Evolutionary conservation across 371 early-diverging fungal species (phyloP).

Genomic region (Thermomucor indicae-seudaticae): DNA sequence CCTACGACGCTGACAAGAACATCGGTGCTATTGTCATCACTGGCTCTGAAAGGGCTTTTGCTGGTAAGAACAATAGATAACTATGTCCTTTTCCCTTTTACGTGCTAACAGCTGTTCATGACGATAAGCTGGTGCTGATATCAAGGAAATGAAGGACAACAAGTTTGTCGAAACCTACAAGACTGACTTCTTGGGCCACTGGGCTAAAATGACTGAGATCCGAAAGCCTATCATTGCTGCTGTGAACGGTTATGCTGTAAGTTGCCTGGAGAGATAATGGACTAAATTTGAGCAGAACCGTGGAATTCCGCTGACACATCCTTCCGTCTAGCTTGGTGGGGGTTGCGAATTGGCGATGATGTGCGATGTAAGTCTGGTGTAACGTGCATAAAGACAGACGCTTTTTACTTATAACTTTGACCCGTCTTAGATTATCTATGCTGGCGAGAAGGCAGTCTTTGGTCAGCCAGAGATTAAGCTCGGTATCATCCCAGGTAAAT

Average conservation of each 20-base stretch:
- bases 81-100: too few relatives aligned
- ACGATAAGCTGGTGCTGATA: constrained; percentile 92
- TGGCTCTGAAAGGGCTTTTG: constrained; percentile 95
- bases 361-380: constrained; percentile 64
- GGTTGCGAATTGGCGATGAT: constrained; percentile 99
- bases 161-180: constrained; percentile 86
- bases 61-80: too few relatives aligned
- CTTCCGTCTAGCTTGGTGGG: constrained; percentile 78
- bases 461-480: constrained; percentile 99
- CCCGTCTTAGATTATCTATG: constrained; percentile 85
- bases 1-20: constrained; percentile 70
- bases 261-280: too few relatives aligned
- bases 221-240: constrained; percentile 97
- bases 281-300: not conserved
- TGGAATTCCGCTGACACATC: constrained; percentile 4
- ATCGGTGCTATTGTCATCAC: constrained; percentile 95
- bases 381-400: constrained; percentile 1
- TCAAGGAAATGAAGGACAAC: constrained; percentile 95
- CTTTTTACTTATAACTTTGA: not conserved
- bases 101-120: too few relatives aligned
- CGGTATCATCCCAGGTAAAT: constrained; percentile 84
- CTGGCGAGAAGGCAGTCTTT: constrained; percentile 95
- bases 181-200: constrained; percentile 88
- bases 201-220: constrained; percentile 86
- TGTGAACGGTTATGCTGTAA: constrained; percentile 95